These are phyloP conservation scores for Sinapis alba DNA, from an alignment of 441 rosid species.

Conservation along the genomic window DNA sequence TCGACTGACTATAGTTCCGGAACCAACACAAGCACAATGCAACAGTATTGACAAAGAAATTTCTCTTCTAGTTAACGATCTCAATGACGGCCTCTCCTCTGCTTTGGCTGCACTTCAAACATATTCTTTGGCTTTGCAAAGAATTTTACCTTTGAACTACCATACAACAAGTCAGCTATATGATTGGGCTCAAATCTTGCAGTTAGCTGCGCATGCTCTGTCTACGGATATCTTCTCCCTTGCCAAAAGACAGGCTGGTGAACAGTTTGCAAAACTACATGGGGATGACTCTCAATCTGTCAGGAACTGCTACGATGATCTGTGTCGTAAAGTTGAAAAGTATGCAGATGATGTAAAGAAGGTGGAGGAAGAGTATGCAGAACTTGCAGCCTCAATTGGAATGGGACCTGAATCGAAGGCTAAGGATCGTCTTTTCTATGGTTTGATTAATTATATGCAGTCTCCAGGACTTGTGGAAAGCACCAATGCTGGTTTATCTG, in stretches of 20 bases:
- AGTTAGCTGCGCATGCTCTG: slow-evolving; percentile 74
- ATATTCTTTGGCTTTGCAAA: slow-evolving; percentile 84
- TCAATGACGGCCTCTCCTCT: slow-evolving; percentile 81
- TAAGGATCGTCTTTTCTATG: slow-evolving; percentile 78
- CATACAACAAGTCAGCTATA: slow-evolving; percentile 79
- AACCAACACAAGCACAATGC: slow-evolving; percentile 97
- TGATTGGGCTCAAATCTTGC: slow-evolving; percentile 91
- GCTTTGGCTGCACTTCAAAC: slow-evolving; percentile 69
- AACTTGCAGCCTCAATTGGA: slow-evolving; percentile 70
- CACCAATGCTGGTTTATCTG: slow-evolving; percentile 53
- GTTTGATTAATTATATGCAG: slow-evolving; percentile 78
- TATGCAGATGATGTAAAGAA: slow-evolving; percentile 70
- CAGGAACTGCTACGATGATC: slow-evolving; percentile 61
- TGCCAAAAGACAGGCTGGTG: slow-evolving; percentile 88
- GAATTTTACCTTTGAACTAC: slow-evolving; percentile 91
- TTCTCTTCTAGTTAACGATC: slow-evolving; percentile 69
- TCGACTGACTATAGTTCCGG: slow-evolving; percentile 95
- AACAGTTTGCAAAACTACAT: slow-evolving; percentile 59
- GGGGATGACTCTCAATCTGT: slow-evolving; percentile 65
- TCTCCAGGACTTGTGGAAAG: slow-evolving; percentile 62
- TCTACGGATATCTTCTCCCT: slow-evolving; percentile 76
- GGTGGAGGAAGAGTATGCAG: slow-evolving; percentile 72
- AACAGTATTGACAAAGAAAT: slow-evolving; percentile 89
- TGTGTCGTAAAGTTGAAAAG: slow-evolving; percentile 68
- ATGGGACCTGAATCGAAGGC: slow-evolving; percentile 77